These are phyloP conservation scores for Fusarium keratoplasticum DNA, from an alignment of 2,329 filamentous ascomycete genomes.

Conservation along the genomic window DNA sequence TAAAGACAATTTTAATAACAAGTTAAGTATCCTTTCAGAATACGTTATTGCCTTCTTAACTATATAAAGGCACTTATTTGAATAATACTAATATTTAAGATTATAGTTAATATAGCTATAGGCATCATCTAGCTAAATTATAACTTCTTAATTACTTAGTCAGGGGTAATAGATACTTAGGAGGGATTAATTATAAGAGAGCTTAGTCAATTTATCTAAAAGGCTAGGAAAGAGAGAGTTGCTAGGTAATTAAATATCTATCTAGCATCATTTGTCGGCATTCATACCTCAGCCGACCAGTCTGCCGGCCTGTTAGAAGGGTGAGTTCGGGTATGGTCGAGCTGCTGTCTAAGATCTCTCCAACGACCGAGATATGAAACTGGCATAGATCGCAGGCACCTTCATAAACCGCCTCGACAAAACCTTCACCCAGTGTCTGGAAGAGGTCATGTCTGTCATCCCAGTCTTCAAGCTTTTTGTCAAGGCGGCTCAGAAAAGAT, in stretches of 20 bases:
- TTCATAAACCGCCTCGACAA: background rate
- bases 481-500: too few species aligned
- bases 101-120: background rate
- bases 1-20: too few species aligned
- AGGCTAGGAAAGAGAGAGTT: background rate
- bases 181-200: background rate
- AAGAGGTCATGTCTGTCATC: background rate
- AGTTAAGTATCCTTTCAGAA: too few species aligned
- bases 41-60: too few species aligned
- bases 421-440: background rate
- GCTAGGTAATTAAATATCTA: background rate
- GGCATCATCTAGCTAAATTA: background rate
- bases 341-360: background rate
- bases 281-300: too few species aligned
- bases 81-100: too few species aligned
- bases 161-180: background rate
- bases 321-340: background rate
- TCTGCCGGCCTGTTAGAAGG: too few species aligned
- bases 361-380: background rate
- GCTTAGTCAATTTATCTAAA: background rate
- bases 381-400: background rate
- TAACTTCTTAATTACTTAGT: background rate
- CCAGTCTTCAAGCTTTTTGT: too few species aligned
- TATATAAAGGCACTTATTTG: too few species aligned
- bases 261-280: too few species aligned